phyloP scores from a whole-genome alignment of 306 rosid genomes.

The Astragalus glycyphyllos region DNA sequence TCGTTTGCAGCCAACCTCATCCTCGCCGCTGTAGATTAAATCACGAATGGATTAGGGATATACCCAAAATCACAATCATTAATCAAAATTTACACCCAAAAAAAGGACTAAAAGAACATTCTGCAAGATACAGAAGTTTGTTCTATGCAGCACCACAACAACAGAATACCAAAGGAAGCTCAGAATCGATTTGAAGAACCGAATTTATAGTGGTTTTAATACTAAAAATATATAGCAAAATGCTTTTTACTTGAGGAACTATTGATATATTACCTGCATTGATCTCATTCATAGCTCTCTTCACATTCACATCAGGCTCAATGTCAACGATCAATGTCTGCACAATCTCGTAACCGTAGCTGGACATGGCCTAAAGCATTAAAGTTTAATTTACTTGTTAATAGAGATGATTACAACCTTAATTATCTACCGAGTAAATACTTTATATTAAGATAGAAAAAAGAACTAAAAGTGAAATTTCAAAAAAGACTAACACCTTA shows the following conservation, averaged over 20 bases:
- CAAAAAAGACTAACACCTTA: conserved; percentile 54
- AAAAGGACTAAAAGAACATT: not conserved
- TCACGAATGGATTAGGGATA: conserved; percentile 1
- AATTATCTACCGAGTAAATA: not conserved
- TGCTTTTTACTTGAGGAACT: not conserved
- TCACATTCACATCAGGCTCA: conserved; percentile 65
- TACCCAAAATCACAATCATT: not conserved
- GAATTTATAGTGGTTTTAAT: no score
- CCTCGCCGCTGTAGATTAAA: conserved; percentile 62
- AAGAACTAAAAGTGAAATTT: conserved; percentile 1
- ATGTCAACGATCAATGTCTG: conserved; percentile 74
- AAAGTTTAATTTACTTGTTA: conserved; percentile 17
- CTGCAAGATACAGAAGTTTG: conserved; percentile 2
- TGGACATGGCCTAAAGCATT: conserved; percentile 65
- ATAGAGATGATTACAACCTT: conserved; percentile 6
- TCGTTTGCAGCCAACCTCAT: conserved; percentile 71
- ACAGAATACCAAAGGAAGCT: no score
- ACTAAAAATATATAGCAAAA: not conserved
- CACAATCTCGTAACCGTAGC: conserved; percentile 70
- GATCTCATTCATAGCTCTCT: conserved; percentile 79
- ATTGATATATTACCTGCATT: conserved; percentile 62
- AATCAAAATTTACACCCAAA: not conserved
- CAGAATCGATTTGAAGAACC: no score
- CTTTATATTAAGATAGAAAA: conserved; percentile 8
- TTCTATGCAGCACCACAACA: not conserved